Conservation (phyloP, 2,329 filamentous ascomycete species). For the Chaetomium strumarium region DNA sequence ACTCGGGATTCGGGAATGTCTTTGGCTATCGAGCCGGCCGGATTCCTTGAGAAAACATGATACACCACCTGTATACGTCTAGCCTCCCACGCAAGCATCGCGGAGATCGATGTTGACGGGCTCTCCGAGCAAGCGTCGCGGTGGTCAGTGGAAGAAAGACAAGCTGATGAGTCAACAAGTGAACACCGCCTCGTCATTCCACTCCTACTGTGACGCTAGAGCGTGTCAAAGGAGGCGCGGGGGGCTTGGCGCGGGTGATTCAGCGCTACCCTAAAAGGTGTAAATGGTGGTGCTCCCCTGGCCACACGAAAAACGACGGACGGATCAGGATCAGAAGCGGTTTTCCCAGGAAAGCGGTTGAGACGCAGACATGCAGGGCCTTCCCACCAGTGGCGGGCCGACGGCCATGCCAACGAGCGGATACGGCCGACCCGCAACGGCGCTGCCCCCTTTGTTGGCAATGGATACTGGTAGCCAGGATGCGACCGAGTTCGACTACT, state of each 20-base stretch:
- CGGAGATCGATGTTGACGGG: neutral
- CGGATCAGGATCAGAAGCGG: neutral
- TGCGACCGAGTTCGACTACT: conserved; percentile 35
- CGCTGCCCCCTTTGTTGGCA: conserved; percentile 23
- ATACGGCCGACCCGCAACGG: neutral
- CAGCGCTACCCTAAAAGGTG: neutral
- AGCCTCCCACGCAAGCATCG: neutral
- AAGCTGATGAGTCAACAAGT: neutral
- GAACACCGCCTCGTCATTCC: conserved; percentile 6
- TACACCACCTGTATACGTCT: neutral
- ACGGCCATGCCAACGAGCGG: neutral
- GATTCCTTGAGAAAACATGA: neutral
- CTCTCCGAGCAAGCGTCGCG: neutral
- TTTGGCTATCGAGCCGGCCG: neutral
- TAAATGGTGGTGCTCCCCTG: neutral
- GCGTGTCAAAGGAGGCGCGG: neutral
- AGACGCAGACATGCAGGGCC: conserved; percentile 4
- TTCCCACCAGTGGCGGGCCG: conserved; percentile 3
- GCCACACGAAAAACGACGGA: neutral
- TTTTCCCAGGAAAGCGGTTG: neutral
- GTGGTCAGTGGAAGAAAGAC: neutral
- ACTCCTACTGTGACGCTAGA: too few relatives aligned
- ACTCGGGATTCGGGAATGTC: neutral
- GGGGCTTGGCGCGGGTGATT: conserved; percentile 1
- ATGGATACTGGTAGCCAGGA: conserved; percentile 27